phyloP scores from a whole-genome alignment of 2,329 filamentous ascomycete species.

The Colletotrichum navitas region DNA sequence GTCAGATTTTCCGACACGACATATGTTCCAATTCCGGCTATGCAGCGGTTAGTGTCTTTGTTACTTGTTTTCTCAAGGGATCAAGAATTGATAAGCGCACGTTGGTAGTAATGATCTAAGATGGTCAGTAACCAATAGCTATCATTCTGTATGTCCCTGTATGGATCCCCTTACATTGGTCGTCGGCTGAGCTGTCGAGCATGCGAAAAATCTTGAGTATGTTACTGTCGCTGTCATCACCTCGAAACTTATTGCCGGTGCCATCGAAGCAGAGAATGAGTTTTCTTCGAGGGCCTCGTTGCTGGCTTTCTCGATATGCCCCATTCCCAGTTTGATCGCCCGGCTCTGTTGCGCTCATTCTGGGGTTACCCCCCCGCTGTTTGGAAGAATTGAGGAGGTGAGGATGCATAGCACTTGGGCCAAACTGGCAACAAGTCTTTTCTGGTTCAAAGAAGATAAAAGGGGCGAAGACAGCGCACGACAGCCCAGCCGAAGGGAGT shows the following conservation, averaged over 20 bases:
- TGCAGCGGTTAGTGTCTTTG: background rate
- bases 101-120: conserved; percentile 71
- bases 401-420: conserved; percentile 7
- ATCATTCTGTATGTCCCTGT: background rate
- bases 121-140: conserved; percentile 3
- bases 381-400: background rate
- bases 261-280: conserved; percentile 74
- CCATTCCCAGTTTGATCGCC: conserved; percentile 5
- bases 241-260: conserved; percentile 73
- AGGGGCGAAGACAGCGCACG: background rate
- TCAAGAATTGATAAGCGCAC: conserved; percentile 53
- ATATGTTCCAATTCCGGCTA: conserved; percentile 80
- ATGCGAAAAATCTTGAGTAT: conserved; percentile 80
- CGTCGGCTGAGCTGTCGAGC: conserved; percentile 71
- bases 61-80: background rate
- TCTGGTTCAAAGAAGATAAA: background rate
- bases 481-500: background rate
- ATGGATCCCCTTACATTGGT: conserved; percentile 63
- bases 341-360: background rate
- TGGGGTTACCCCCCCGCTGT: background rate
- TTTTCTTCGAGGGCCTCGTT: conserved; percentile 51
- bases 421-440: background rate
- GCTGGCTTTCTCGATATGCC: conserved; percentile 4
- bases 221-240: conserved; percentile 73
- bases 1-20: conserved; percentile 71